Evolutionary conservation across 2,329 filamentous ascomycete species (phyloP).

Genomic region (Penicillium thymicola): DNA sequence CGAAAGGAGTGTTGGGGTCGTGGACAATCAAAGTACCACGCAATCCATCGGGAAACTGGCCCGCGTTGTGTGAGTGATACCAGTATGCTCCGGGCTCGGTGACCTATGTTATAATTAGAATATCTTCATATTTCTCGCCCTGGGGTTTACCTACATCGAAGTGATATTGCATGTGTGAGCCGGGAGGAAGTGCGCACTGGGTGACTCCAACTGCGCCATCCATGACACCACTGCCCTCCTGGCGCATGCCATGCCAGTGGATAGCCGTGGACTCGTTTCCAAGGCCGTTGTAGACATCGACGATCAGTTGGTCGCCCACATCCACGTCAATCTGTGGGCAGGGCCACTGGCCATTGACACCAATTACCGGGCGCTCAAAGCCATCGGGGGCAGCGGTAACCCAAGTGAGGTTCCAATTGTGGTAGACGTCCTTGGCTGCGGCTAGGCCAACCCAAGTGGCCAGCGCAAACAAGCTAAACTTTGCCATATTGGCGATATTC

Average conservation of each 20-base stretch:
- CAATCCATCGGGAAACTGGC: slow-evolving; percentile 69
- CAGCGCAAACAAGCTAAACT: slow-evolving; percentile 17
- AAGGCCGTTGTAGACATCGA: slow-evolving; percentile 40
- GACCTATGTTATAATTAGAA: slow-evolving; percentile 34
- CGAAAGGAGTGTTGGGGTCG: slow-evolving; percentile 59
- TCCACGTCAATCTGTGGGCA: slow-evolving; percentile 55
- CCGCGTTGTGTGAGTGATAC: slow-evolving; percentile 69
- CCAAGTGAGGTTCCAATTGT: slow-evolving; percentile 65
- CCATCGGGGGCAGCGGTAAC: slow-evolving; percentile 70
- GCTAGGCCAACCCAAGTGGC: slow-evolving; percentile 18
- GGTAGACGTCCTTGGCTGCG: slow-evolving; percentile 23
- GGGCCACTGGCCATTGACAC: slow-evolving; percentile 75
- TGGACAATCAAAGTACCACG: slow-evolving; percentile 63
- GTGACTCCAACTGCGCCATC: slow-evolving; percentile 65
- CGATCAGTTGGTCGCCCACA: slow-evolving; percentile 38
- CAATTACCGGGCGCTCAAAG: slow-evolving; percentile 62
- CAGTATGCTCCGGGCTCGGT: slow-evolving; percentile 72
- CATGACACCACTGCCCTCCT: slow-evolving; percentile 66
- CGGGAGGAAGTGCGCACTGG: slow-evolving; percentile 66
- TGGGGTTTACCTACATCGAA: slow-evolving; percentile 49
- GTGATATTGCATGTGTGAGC: slow-evolving; percentile 64
- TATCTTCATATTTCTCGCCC: not conserved
- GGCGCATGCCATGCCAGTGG: slow-evolving; percentile 67
- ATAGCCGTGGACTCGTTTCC: slow-evolving; percentile 40
- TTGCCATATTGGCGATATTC: slow-evolving; percentile 15